Evolutionary conservation across 257 asterid genomes (phyloP).

Genomic region (Przewalskia tangutica): DNA sequence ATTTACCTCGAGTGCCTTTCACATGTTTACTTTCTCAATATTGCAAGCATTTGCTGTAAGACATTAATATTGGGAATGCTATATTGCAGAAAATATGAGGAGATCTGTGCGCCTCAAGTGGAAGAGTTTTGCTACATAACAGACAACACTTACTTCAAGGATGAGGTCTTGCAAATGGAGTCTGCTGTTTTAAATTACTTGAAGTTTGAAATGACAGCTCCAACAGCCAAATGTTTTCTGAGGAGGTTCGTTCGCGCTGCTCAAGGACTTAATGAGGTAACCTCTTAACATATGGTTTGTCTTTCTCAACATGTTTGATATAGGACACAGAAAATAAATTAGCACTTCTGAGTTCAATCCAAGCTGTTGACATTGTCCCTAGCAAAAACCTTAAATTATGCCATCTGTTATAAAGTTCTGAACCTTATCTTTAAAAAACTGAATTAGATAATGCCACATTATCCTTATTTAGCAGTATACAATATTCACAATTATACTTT

Average conservation of each 20-base stretch:
- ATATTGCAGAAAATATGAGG: slow-evolving; percentile 76
- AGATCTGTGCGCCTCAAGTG: slow-evolving; percentile 86
- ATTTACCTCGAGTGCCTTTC: not conserved
- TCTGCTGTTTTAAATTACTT: slow-evolving; percentile 59
- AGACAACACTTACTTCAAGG: slow-evolving; percentile 80
- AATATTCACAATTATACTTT: not conserved
- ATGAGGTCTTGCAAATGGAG: slow-evolving; percentile 90
- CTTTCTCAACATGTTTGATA: not conserved
- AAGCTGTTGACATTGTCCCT: too few relatives aligned
- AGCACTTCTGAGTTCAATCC: not conserved
- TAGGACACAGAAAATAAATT: not conserved
- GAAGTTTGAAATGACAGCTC: slow-evolving; percentile 91
- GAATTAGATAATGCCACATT: too few relatives aligned
- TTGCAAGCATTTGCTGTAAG: not conserved
- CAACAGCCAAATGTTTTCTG: slow-evolving; percentile 73
- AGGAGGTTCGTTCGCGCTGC: slow-evolving; percentile 90
- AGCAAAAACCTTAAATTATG: too few relatives aligned
- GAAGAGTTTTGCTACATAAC: slow-evolving; percentile 95
- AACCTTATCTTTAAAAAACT: too few relatives aligned
- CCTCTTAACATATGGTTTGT: not conserved
- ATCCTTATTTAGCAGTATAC: too few relatives aligned
- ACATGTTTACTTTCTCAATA: not conserved
- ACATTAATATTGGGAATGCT: not conserved
- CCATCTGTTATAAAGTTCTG: too few relatives aligned
- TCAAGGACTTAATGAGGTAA: slow-evolving; percentile 74